phyloP scores from a whole-genome alignment of 2,329 filamentous ascomycete genomes.

The Sporothrix sp. region DNA sequence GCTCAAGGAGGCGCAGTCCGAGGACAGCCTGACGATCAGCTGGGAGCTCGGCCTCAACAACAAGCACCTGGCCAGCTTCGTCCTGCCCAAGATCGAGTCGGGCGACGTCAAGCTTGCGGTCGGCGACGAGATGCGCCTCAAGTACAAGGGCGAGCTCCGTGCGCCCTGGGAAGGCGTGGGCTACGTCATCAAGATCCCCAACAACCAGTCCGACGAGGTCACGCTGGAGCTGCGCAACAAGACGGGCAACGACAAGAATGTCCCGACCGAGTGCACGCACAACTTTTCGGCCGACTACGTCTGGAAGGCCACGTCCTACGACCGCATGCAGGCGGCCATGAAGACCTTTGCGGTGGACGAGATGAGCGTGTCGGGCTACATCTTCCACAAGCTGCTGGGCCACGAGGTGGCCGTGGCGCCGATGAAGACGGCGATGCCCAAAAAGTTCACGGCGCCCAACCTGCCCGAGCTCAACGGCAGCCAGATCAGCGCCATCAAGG shows the following conservation, averaged over 20 bases:
- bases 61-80: slow-evolving; percentile 92
- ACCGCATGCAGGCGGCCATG: slow-evolving; percentile 98
- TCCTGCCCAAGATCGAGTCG: slow-evolving; percentile 91
- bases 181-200: slow-evolving; percentile 98
- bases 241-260: slow-evolving; percentile 89
- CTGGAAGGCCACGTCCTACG: slow-evolving; percentile 98
- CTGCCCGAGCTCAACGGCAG: slow-evolving; percentile 91
- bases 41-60: slow-evolving; percentile 97
- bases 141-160: slow-evolving; percentile 90
- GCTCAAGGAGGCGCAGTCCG: slow-evolving; percentile 93
- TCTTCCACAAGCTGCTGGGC: slow-evolving; percentile 92
- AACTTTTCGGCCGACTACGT: slow-evolving; percentile 99
- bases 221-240: slow-evolving; percentile 89
- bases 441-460: slow-evolving; percentile 92
- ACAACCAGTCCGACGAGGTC: slow-evolving; percentile 97
- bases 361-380: slow-evolving; percentile 96
- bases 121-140: slow-evolving; percentile 94
- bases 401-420: slow-evolving; percentile 90
- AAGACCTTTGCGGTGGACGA: slow-evolving; percentile 98
- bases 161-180: slow-evolving; percentile 94
- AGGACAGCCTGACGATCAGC: slow-evolving; percentile 86
- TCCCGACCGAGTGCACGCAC: slow-evolving; percentile 91
- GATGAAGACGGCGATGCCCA: slow-evolving; percentile 90
- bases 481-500: slow-evolving; percentile 94
- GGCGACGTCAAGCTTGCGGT: slow-evolving; percentile 97